Conservation (phyloP, 2,329 filamentous ascomycete species). For the Aspergillus ruber region DNA sequence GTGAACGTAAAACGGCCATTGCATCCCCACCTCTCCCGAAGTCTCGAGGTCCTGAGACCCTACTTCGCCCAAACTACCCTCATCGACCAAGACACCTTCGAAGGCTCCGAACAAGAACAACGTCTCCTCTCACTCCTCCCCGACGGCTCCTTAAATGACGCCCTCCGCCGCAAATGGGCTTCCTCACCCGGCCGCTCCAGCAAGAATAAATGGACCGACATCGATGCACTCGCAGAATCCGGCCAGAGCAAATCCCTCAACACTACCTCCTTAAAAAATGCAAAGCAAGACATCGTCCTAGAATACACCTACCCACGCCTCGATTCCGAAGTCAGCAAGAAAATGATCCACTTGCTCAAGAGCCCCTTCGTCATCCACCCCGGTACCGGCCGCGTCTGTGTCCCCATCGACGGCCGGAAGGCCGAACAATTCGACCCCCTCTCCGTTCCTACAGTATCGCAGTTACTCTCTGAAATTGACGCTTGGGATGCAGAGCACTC, state of each 20-base stretch:
- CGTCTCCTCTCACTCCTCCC: conserved; percentile 79
- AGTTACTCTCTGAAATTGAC: conserved; percentile 79
- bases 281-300: conserved; percentile 91
- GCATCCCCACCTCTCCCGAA: conserved; percentile 82
- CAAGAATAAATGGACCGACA: conserved; percentile 85
- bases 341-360: conserved; percentile 95
- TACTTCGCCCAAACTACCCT: conserved; percentile 83
- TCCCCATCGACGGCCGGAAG: conserved; percentile 73
- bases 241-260: conserved; percentile 69
- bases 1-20: conserved; percentile 78
- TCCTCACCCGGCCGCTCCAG: conserved; percentile 71
- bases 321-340: conserved; percentile 95
- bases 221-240: conserved; percentile 74
- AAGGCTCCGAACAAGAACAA: conserved; percentile 61
- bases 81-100: conserved; percentile 79
- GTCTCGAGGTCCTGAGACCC: conserved; percentile 73
- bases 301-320: conserved; percentile 97
- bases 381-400: conserved; percentile 87
- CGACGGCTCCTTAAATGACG: conserved; percentile 68
- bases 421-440: conserved; percentile 83
- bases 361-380: conserved; percentile 95
- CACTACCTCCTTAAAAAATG: conserved; percentile 66
- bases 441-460: conserved; percentile 78
- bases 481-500: conserved; percentile 53
- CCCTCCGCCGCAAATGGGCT: conserved; percentile 85